Conservation (phyloP, 257 asterid genomes). For the Jacaranda mimosifolia region DNA sequence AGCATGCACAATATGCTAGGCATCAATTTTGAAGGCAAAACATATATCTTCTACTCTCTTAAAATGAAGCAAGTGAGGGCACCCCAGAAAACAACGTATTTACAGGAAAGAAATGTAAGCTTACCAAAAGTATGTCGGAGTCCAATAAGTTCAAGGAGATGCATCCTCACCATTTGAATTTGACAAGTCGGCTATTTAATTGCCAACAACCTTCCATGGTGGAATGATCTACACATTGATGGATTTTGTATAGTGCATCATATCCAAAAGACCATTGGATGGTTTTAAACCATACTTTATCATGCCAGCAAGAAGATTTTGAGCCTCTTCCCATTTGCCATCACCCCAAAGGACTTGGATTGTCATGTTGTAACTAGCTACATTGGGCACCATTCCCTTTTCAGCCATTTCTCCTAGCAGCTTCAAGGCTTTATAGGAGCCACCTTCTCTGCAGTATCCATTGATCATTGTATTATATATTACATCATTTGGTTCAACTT, state of each 20-base stretch:
- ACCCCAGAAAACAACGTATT: not conserved
- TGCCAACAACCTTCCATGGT: constrained; percentile 2
- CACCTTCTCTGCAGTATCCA: constrained; percentile 75
- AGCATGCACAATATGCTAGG: not conserved
- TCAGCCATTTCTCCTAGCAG: constrained; percentile 65
- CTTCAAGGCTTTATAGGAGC: constrained; percentile 70
- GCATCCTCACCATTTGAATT: constrained; percentile 19
- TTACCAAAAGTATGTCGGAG: constrained; percentile 5
- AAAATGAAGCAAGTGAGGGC: not conserved
- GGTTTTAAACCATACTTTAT: constrained; percentile 62
- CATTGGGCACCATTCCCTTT: constrained; percentile 67
- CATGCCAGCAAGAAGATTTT: constrained; percentile 55
- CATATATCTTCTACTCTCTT: not conserved
- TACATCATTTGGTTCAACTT: constrained; percentile 64
- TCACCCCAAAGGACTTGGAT: constrained; percentile 61
- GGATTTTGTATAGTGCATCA: constrained; percentile 36
- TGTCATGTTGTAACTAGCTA: constrained; percentile 71
- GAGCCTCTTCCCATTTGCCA: constrained; percentile 62
- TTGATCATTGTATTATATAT: constrained; percentile 73
- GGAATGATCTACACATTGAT: constrained; percentile 20
- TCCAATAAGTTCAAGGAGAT: constrained; percentile 5
- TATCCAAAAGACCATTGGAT: constrained; percentile 39
- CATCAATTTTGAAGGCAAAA: not conserved
- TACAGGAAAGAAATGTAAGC: constrained; percentile 11
- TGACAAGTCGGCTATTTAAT: constrained; percentile 11